These are phyloP conservation scores for Pestalotiopsis sp. DNA, from an alignment of 2,329 filamentous ascomycete species.

Conservation along the genomic window DNA sequence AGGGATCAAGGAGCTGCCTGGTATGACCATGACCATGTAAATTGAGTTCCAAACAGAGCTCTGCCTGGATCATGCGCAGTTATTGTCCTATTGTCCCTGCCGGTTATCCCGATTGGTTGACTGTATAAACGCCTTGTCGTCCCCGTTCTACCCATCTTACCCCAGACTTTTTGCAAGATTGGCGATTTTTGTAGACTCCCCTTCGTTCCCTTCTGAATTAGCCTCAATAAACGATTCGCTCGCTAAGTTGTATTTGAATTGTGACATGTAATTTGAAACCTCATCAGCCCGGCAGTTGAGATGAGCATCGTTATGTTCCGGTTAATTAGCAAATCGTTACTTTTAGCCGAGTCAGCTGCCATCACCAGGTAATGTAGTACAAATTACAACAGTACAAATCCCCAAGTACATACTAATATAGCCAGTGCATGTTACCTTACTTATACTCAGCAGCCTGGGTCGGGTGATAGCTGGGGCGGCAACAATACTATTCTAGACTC, in stretches of 20 bases:
- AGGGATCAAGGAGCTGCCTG: conserved; percentile 3
- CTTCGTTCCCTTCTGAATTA: conserved; percentile 14
- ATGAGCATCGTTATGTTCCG: background rate
- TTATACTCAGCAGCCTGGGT: no score
- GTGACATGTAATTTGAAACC: background rate
- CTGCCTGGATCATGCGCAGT: background rate
- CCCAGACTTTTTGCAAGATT: conserved; percentile 16
- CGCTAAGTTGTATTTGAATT: conserved; percentile 15
- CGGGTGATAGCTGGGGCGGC: no score
- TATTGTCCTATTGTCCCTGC: background rate
- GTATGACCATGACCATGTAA: background rate
- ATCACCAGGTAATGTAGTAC: no score
- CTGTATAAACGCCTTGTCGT: background rate
- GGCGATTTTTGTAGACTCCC: conserved; percentile 19
- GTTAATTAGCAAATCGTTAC: background rate
- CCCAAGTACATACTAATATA: no score
- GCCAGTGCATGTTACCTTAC: no score
- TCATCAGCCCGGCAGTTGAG: background rate
- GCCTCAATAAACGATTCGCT: conserved; percentile 10
- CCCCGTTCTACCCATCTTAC: background rate
- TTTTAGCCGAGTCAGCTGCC: background rate
- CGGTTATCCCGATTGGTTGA: background rate
- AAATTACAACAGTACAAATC: no score
- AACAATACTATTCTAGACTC: no score
- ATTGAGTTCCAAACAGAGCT: background rate